Evolutionary conservation across 768 basidiomycete species (phyloP), one percentile per base, ranked within the genome.

Genomic region (Austroboletus eburneus): DNA sequence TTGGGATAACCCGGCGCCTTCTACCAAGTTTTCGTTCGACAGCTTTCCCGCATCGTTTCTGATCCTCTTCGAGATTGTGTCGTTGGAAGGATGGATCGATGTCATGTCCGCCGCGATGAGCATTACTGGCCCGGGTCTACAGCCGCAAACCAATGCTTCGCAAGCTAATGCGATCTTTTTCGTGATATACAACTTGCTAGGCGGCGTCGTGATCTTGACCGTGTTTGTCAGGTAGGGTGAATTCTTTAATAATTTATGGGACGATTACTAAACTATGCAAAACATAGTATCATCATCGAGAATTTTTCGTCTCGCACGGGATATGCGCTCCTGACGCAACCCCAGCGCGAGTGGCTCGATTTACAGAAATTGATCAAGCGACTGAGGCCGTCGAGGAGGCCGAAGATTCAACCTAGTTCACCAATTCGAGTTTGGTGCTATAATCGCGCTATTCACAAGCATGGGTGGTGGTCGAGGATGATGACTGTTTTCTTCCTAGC

Each of bases 41-140:
- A 80, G 72, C 13, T 97, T 97, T 68, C 74, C 79, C 7, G 69
- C 83, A 4, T 86, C 91, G 0, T 71, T 97, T 33, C 76, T 97
- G 43, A 96, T 97, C 58, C 76, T 97, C 1, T 97, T 96, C 57
- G 95, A 98, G 68, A 92, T 95, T 54, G 91, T 97, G 20, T 95
- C 93, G 0, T 70, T 96, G 40, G 93, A 95, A 68, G 95, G 95
- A 2, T 97, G 94, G 95, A 78, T 89, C n/a, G 91, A 94, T 60
- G 95, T 93, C 41, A 87, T 96, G 86, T 69, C 67, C 30, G 76
- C 84, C 21, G 85, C 85, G 2, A 87, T 87, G 64, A 80, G 83
- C 51, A 86, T 96, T 52, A 83, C 79, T 1, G 89, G 85, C 5
- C 61, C 52, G 18, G 80, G 81, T 23, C 67, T 67, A 45, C 92